phyloP scores from a whole-genome alignment of 73 alveolate genomes.

The Paramecium tetraurelia region DNA sequence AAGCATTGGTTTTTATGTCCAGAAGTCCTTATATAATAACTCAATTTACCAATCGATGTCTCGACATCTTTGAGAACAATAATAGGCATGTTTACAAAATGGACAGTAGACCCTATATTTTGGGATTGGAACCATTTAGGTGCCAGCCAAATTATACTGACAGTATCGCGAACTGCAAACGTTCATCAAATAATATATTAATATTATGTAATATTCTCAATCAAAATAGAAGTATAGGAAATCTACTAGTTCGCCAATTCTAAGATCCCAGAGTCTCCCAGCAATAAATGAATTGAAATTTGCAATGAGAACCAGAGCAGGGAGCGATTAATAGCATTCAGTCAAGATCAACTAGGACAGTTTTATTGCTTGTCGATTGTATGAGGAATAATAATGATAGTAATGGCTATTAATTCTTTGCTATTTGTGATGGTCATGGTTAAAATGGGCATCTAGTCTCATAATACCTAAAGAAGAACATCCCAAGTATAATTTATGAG shows the following conservation, averaged over 20 bases:
- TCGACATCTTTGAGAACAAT: slow-evolving; percentile 37
- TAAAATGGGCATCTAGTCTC: slow-evolving; percentile 83
- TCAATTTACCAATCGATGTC: background rate
- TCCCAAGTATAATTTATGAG: slow-evolving; percentile 59
- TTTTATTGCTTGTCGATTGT: slow-evolving; percentile 29
- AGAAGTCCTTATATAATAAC: slow-evolving; percentile 3
- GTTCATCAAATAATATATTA: slow-evolving; percentile 30
- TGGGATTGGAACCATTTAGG: background rate
- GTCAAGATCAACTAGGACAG: slow-evolving; percentile 2
- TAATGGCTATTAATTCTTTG: slow-evolving; percentile 67
- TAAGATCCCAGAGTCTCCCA: background rate
- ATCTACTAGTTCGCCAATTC: background rate
- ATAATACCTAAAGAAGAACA: slow-evolving; percentile 65
- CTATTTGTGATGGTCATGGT: slow-evolving; percentile 94
- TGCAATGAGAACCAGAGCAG: slow-evolving; percentile 43
- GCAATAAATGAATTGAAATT: background rate
- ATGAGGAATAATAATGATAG: background rate
- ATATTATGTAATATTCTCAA: background rate
- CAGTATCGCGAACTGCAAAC: slow-evolving; percentile 39
- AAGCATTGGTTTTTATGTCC: slow-evolving; percentile 39
- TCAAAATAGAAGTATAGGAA: background rate
- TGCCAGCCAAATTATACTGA: background rate
- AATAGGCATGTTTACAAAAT: background rate
- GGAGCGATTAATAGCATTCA: background rate
- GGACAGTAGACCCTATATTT: background rate